Evolutionary conservation across 345 rosid genomes (phyloP).

Genomic region (Pistacia integerrima): DNA sequence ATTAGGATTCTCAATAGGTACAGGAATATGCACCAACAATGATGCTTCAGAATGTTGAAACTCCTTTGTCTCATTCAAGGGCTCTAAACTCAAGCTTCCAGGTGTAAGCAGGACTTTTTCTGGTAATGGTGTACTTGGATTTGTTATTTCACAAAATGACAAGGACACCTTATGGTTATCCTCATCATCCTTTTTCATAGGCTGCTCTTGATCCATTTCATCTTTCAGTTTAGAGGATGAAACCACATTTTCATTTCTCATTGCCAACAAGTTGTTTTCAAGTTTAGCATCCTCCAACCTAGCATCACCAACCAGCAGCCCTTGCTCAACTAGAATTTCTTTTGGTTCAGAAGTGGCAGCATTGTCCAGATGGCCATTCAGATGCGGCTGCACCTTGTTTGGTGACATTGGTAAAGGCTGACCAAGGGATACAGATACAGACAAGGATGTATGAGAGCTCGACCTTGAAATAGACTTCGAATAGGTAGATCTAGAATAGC

Average conservation of each 20-base stretch:
- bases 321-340: slow-evolving; percentile 25
- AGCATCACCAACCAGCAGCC: slow-evolving; percentile 5
- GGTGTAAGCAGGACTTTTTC: slow-evolving; percentile 17
- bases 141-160: slow-evolving; percentile 18
- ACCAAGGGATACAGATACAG: slow-evolving; percentile 31
- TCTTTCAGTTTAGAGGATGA: slow-evolving; percentile 21
- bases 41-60: slow-evolving; percentile 27
- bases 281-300: slow-evolving; percentile 21
- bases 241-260: slow-evolving; percentile 5
- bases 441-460: slow-evolving; percentile 24
- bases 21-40: slow-evolving; percentile 7
- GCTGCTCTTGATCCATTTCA: slow-evolving; percentile 24
- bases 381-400: slow-evolving; percentile 26
- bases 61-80: slow-evolving; percentile 16
- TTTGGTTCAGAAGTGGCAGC: slow-evolving; percentile 24
- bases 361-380: slow-evolving; percentile 22
- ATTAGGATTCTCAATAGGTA: slow-evolving; percentile 18
- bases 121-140: slow-evolving; percentile 16
- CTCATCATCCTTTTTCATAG: slow-evolving; percentile 12
- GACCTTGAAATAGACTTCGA: slow-evolving; percentile 28
- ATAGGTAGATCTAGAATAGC: slow-evolving; percentile 20
- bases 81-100: slow-evolving; percentile 21
- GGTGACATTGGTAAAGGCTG: slow-evolving; percentile 29
- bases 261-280: slow-evolving; percentile 13
- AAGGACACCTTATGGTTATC: slow-evolving; percentile 17